Evolutionary conservation across 129 eudicot species (phyloP).

Genomic region (Cynara cardunculus): DNA sequence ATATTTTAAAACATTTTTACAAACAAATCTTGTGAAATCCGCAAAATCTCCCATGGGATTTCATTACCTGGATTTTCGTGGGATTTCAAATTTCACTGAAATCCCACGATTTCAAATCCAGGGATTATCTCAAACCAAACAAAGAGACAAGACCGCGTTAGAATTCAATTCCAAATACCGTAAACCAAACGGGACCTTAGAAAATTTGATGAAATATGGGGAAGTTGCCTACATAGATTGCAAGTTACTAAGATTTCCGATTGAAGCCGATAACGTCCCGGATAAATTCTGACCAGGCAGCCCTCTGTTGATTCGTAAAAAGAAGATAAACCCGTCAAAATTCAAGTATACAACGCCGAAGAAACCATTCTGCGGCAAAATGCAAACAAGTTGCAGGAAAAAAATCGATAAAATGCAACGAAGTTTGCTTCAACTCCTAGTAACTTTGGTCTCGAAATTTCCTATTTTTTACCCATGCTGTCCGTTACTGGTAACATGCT

Average conservation of each 20-base stretch:
- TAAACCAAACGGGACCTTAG: background rate
- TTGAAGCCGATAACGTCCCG: conserved; percentile 77
- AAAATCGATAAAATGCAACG: background rate
- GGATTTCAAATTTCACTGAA: background rate
- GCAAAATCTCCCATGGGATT: too few relatives aligned
- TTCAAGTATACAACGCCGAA: background rate
- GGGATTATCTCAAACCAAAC: too few relatives aligned
- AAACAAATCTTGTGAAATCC: too few relatives aligned
- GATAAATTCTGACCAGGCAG: conserved; percentile 79
- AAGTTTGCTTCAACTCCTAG: background rate
- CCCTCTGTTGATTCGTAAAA: conserved; percentile 41
- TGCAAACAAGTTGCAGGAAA: background rate
- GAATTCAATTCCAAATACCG: too few relatives aligned
- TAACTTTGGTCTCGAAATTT: background rate
- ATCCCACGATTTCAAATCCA: background rate
- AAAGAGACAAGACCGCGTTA: too few relatives aligned
- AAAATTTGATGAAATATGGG: background rate
- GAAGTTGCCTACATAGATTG: conserved; percentile 64
- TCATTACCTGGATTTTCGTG: too few relatives aligned
- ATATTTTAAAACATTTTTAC: too few relatives aligned
- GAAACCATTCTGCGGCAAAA: background rate
- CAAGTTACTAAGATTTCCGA: conserved; percentile 80
- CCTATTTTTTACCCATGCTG: background rate
- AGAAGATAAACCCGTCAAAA: background rate
- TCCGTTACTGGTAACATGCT: background rate